These are phyloP conservation scores for Vitis cinerea DNA, from an alignment of 164 flowering plant genomes.

Conservation along the genomic window DNA sequence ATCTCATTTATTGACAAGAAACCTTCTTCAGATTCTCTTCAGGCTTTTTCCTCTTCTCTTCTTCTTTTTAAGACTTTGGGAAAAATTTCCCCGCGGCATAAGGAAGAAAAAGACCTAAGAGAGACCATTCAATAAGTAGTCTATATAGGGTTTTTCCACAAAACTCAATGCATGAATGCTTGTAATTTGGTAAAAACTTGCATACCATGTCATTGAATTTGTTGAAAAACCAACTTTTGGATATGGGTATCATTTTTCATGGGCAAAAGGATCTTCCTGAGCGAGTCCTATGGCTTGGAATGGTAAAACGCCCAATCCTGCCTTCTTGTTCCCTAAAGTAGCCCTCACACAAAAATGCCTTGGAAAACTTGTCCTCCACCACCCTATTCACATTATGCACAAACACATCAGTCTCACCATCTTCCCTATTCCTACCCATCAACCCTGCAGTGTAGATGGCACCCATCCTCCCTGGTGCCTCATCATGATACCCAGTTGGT, in stretches of 20 bases:
- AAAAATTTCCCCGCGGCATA: no score
- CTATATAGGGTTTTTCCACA: no score
- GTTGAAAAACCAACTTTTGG: no score
- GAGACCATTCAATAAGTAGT: no score
- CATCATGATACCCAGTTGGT: constrained; percentile 49
- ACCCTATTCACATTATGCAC: constrained; percentile 55
- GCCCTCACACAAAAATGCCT: constrained; percentile 44
- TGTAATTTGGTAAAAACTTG: no score
- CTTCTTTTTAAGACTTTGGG: no score
- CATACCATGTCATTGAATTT: no score
- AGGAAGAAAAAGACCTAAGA: no score
- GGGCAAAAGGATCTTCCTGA: constrained; percentile 31
- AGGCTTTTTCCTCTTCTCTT: no score
- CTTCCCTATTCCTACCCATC: constrained; percentile 49
- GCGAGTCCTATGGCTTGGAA: constrained; percentile 47
- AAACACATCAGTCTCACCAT: constrained; percentile 55
- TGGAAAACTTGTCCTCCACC: constrained; percentile 52
- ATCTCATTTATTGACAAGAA: no score
- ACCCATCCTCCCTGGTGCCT: constrained; percentile 56
- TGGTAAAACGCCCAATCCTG: constrained; percentile 43
- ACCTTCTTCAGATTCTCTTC: no score
- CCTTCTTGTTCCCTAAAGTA: constrained; percentile 45
- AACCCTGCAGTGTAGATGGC: constrained; percentile 58
- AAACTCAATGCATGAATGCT: no score
- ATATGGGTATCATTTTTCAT: neutral